Evolutionary conservation across 306 rosid species (phyloP).

Genomic region (Vigna unguiculata): DNA sequence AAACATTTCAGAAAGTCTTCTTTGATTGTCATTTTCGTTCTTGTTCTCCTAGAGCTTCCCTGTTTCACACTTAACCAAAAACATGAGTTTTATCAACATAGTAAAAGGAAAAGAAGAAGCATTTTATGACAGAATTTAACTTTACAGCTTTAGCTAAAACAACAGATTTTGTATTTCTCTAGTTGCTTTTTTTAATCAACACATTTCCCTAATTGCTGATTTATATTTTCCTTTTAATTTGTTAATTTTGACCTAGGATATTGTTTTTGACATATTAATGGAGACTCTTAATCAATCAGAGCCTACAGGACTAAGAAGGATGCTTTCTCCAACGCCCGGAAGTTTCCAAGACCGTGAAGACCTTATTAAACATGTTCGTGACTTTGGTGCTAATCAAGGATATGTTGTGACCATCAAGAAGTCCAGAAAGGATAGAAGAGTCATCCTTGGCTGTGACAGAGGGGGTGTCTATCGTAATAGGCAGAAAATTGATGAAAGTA

Average conservation of each 20-base stretch:
- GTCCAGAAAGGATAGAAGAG: constrained; percentile 83
- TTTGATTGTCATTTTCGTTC: too few species aligned
- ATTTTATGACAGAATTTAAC: too few species aligned
- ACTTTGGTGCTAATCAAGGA: constrained; percentile 80
- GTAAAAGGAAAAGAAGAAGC: too few species aligned
- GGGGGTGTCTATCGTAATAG: constrained; percentile 84
- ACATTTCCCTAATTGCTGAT: background rate
- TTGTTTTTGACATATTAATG: constrained; percentile 42
- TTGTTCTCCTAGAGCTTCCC: too few species aligned
- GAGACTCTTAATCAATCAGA: constrained; percentile 54
- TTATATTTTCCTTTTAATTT: constrained; percentile 6
- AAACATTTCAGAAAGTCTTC: too few species aligned
- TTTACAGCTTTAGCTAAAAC: background rate
- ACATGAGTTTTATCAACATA: too few species aligned
- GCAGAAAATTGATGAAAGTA: constrained; percentile 77
- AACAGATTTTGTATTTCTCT: background rate
- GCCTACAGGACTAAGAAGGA: constrained; percentile 43
- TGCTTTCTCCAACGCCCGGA: constrained; percentile 69
- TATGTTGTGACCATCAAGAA: constrained; percentile 85
- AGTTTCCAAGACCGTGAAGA: constrained; percentile 76
- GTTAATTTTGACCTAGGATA: constrained; percentile 42
- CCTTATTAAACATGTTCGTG: constrained; percentile 72
- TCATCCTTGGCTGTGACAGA: constrained; percentile 86
- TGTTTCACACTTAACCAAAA: too few species aligned
- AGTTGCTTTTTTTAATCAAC: background rate